phyloP scores from a whole-genome alignment of 2,329 filamentous ascomycete species.

The Trichophyton simii region DNA sequence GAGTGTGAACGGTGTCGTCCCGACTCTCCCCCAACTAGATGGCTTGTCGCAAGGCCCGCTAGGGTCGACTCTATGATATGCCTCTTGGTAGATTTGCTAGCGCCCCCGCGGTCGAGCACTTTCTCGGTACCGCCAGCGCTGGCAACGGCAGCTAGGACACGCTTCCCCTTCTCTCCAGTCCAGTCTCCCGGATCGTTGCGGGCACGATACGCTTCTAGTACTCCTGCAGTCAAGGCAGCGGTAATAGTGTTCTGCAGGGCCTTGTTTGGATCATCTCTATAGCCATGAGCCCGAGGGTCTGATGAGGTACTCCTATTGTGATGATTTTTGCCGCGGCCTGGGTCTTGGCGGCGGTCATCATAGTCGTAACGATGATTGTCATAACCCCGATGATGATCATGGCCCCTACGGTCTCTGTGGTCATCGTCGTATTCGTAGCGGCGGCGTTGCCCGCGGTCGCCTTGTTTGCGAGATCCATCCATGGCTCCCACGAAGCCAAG shows the following conservation, averaged over 20 bases:
- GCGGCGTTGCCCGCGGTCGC: conserved; percentile 44
- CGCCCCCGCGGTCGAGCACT: conserved; percentile 42
- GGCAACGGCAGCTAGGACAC: conserved; percentile 73
- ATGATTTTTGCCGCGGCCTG: conserved; percentile 17
- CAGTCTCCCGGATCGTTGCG: conserved; percentile 80
- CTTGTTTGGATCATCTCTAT: conserved; percentile 43
- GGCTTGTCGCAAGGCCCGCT: conserved; percentile 75
- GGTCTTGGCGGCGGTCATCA: not conserved
- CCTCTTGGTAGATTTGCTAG: conserved; percentile 60
- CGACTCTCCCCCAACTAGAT: conserved; percentile 66
- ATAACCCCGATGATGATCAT: conserved; percentile 19
- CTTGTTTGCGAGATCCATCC: conserved; percentile 40
- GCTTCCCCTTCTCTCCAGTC: conserved; percentile 84
- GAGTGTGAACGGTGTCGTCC: conserved; percentile 36
- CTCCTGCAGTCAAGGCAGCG: conserved; percentile 78
- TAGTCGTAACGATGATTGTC: conserved; percentile 8
- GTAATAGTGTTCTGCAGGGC: conserved; percentile 79
- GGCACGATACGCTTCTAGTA: conserved; percentile 80
- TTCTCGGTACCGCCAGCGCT: conserved; percentile 79
- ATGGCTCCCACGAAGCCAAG: conserved; percentile 51
- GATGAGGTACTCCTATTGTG: conserved; percentile 31
- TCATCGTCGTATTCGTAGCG: conserved; percentile 21
- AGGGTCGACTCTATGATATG: conserved; percentile 78
- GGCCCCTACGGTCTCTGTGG: conserved; percentile 20
- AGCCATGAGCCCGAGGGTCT: conserved; percentile 33